Base-by-base conservation (phyloP, 2,329 filamentous ascomycete genomes). In the Diaporthe sp. region DNA sequence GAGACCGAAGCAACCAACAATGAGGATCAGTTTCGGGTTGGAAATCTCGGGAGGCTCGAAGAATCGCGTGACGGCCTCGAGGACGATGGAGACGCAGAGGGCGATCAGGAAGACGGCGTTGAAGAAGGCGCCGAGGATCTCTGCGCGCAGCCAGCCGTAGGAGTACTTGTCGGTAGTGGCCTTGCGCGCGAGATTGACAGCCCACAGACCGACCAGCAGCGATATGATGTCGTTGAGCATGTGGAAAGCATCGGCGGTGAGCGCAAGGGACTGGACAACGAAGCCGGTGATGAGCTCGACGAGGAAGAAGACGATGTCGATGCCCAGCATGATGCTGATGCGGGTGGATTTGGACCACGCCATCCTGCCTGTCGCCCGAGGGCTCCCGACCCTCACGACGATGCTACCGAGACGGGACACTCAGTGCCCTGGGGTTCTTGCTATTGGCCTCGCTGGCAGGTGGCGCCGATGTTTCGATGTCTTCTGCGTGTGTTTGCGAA, bases 211-310 rank as follows among this genome's bases (percentile, higher is more conserved):
- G 76, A 99, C 96, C 73, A 93, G 90, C 19, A 99, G 87, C 1
- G 97, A 98, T 76, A 99, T 93, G 79, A 99, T 97, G 90, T 99
- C 97, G 87, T 99, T 99, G 76, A 99, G 89, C 97, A 99, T 99
- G 86, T 99, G 97, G 84, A 99, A 99, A 75, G 97, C 95, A 86
- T 99, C 97, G 71, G 97, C 97, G 82, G 97, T 95, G 75, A 99
- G 90, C 50, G 97, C 97, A 79, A 99, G 90, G 25, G 97, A 98
- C 82, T 96, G 93, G 76, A 97, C 95, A 77, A 93, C 87, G 87
- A 98, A 95, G 76, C 97, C 96, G 76, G 93, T 92, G 74, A 93
- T 91, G 76, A 99, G 86, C 85, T 99, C 97, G 74, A 98, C 87
- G 64, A 98, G 85, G 85, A 99, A 98, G 87, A 99, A 99, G 54